A percentile compares a stretch with the other conserved stretches of the same genome.
phyloP scores from a whole-genome alignment of 352 stramenopile species.

The Pythium vanterpoolii region DNA sequence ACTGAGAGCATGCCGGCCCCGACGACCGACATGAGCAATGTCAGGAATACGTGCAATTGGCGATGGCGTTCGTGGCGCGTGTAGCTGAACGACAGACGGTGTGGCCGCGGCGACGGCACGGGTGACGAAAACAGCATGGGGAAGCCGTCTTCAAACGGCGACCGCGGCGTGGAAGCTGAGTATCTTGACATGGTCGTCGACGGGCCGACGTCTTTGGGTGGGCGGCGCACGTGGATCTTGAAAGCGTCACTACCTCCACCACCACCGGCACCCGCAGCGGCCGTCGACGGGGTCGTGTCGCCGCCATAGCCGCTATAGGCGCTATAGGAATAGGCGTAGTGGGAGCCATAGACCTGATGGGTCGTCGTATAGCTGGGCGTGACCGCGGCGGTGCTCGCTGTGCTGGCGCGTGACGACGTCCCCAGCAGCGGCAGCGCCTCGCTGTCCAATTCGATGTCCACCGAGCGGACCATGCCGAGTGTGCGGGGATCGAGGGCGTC shows the following conservation, averaged over 20 bases:
- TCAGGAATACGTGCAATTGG: conserved; percentile 68
- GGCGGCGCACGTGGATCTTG: conserved; percentile 20
- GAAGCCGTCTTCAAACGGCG: conserved; percentile 71
- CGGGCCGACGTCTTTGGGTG: neutral
- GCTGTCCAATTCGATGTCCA: neutral
- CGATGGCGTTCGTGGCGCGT: conserved; percentile 30
- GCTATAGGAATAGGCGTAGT: neutral
- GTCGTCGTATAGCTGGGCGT: conserved; percentile 3
- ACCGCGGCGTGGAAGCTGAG: conserved; percentile 28
- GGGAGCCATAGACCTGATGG: neutral
- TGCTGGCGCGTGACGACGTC: neutral
- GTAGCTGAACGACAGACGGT: conserved; percentile 52
- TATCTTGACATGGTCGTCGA: neutral
- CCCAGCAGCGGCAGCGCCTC: conserved; percentile 22
- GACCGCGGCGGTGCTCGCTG: conserved; percentile 2
- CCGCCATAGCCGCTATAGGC: neutral
- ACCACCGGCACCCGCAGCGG: neutral
- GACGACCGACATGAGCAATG: conserved; percentile 75
- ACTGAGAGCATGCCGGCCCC: conserved; percentile 68
- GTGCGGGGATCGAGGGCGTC: neutral
- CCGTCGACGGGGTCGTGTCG: neutral
- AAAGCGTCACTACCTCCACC: neutral
- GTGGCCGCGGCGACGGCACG: conserved; percentile 46
- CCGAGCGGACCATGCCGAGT: conserved; percentile 6
- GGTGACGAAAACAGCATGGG: conserved; percentile 61